A percentile compares a stretch with the other conserved stretches of the same genome.
Conservation (phyloP, 2,329 filamentous ascomycete genomes). For the Xylaria sp. region DNA sequence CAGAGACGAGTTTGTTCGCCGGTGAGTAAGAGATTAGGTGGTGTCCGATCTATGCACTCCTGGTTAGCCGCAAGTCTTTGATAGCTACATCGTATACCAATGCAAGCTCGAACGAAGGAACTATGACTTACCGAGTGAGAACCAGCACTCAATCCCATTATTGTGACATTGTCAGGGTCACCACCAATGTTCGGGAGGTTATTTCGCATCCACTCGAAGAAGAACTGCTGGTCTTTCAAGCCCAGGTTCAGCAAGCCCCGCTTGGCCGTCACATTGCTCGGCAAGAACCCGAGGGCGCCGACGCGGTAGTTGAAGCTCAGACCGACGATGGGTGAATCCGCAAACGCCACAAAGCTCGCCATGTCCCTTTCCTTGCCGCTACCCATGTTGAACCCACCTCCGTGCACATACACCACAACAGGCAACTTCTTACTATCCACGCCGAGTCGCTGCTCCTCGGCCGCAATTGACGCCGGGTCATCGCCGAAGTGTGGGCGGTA, state of each 20-base stretch:
- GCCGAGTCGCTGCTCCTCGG: constrained; percentile 44
- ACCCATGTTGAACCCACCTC: constrained; percentile 70
- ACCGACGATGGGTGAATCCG: constrained; percentile 63
- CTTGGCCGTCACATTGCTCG: constrained; percentile 62
- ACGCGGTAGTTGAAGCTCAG: constrained; percentile 73
- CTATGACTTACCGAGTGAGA: constrained; percentile 63
- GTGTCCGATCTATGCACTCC: constrained; percentile 60
- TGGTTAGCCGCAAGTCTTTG: constrained; percentile 12
- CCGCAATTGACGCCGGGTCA: constrained; percentile 39
- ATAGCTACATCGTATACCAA: neutral
- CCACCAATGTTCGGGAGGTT: constrained; percentile 72
- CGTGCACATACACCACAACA: constrained; percentile 71
- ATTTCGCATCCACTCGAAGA: constrained; percentile 69
- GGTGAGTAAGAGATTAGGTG: constrained; percentile 66
- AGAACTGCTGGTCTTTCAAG: constrained; percentile 68
- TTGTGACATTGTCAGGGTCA: constrained; percentile 66
- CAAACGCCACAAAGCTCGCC: constrained; percentile 69
- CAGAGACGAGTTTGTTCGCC: constrained; percentile 48
- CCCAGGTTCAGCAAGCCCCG: constrained; percentile 72
- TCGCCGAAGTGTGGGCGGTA: constrained; percentile 55
- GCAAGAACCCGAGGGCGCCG: constrained; percentile 75
- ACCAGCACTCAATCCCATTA: constrained; percentile 71
- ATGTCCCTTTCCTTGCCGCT: constrained; percentile 67
- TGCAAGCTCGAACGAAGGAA: neutral
- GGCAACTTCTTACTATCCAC: constrained; percentile 52